Base-by-base conservation (phyloP, 106 monocot species). In the Platanthera zijinensis region DNA sequence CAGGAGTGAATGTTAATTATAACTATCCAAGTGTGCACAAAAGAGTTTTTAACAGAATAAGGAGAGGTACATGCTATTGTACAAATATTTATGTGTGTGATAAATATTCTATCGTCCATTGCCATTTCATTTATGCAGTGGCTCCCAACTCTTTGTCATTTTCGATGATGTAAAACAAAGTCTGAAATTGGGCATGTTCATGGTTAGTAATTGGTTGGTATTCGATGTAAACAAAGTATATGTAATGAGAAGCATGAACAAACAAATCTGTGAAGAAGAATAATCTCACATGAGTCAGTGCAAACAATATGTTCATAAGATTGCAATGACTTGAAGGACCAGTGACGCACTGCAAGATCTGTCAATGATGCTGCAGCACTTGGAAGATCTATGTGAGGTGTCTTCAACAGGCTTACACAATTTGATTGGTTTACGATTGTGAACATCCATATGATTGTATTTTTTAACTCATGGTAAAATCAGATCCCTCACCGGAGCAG, bases 91-190 rank as follows among this genome's bases (percentile, higher is more conserved):
- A n/a, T n/a, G n/a, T n/a, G n/a, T n/a, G n/a, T n/a, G n/a, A n/a
- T n/a, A n/a, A n/a, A n/a, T n/a, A n/a, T n/a, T n/a, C n/a, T n/a
- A n/a, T n/a, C n/a, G n/a, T n/a, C n/a, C n/a, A n/a, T n/a, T n/a
- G n/a, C n/a, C n/a, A n/a, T n/a, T n/a, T n/a, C n/a, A n/a, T n/a
- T n/a, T n/a, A n/a, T n/a, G 81, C 78, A 83, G 92, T 94, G 57
- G 89, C 87, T 79, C 92, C 94, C 78, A 99, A 76, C 79, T 99
- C 94, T 80, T 94, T 94, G 77, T 99, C 97, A 74, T 67, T 82
- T 52, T 84, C 81, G 81, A 91, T 97, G 76, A 83, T 46, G 4
- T 61, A 79, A 32, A 73, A 72, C 48, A 10, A 45, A 72, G 50
- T 72, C 72, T 50, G 11, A 72, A 72, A 12, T 7, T 72, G 19